Conservation (phyloP, 73 alveolate genomes). For the Stentor coeruleus region DNA sequence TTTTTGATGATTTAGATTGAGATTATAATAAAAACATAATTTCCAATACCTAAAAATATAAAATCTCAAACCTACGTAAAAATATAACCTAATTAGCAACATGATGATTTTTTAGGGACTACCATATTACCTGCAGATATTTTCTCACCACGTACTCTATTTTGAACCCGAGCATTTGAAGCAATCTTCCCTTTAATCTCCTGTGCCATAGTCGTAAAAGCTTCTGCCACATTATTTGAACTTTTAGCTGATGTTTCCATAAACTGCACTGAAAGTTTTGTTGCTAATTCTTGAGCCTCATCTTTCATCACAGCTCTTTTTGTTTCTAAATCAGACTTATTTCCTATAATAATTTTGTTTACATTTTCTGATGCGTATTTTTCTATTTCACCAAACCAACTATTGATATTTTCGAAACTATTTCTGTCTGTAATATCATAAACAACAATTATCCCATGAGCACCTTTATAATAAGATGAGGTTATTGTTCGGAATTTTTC, state of each 20-base stretch:
- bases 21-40: too few species aligned
- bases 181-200: too few species aligned
- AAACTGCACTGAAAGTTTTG: conserved; percentile 16
- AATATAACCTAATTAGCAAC: too few species aligned
- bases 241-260: conserved; percentile 41
- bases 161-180: too few species aligned
- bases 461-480: conserved; percentile 48
- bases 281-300: conserved; percentile 32
- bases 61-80: too few species aligned
- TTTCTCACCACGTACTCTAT: too few species aligned
- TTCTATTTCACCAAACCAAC: neutral
- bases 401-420: conserved; percentile 34
- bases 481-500: conserved; percentile 32
- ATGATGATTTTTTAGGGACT: too few species aligned
- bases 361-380: conserved; percentile 23
- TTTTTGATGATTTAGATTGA: too few species aligned
- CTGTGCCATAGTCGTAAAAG: conserved; percentile 58
- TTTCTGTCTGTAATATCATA: conserved; percentile 44
- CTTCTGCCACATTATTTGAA: neutral
- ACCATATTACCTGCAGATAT: too few species aligned
- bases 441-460: conserved; percentile 40
- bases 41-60: too few species aligned
- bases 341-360: conserved; percentile 28
- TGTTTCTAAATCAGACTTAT: conserved; percentile 40
- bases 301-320: conserved; percentile 36